Percentiles rank a stretch among this genome's conserved stretches.
These are phyloP conservation scores for Sporothrix sp. DNA, from an alignment of 2,329 filamentous ascomycete species.

Conservation along the genomic window DNA sequence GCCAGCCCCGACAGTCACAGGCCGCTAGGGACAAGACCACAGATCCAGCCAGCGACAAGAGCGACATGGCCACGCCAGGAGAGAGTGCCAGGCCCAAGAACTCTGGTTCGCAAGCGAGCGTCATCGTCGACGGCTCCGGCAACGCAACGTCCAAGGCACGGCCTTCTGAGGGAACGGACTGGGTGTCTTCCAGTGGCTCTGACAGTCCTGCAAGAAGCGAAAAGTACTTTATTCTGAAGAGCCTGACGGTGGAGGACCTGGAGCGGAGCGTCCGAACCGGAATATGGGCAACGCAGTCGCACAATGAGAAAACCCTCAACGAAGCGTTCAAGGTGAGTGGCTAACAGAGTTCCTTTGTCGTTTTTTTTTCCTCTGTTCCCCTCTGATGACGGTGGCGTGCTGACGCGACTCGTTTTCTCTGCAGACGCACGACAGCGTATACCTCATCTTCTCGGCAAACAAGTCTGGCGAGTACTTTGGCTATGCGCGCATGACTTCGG, in stretches of 20 bases:
- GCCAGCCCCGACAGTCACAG: too few species aligned
- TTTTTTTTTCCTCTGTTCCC: background rate
- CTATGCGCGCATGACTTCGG: conserved; percentile 81
- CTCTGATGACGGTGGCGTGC: too few species aligned
- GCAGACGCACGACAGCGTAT: conserved; percentile 72
- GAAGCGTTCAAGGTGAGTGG: conserved; percentile 64
- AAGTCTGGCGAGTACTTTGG: conserved; percentile 97
- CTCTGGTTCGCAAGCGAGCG: background rate
- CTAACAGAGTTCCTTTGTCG: background rate
- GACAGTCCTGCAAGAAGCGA: conserved; percentile 34
- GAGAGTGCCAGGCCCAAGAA: background rate
- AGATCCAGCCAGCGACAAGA: background rate
- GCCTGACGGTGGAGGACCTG: conserved; percentile 80
- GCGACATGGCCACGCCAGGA: too few species aligned
- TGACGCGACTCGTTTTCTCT: too few species aligned
- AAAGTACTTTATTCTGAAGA: conserved; percentile 88
- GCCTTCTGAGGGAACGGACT: too few species aligned
- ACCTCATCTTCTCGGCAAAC: conserved; percentile 90
- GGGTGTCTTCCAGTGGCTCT: background rate
- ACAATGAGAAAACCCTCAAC: conserved; percentile 81
- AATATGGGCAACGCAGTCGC: conserved; percentile 88
- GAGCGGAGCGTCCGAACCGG: conserved; percentile 80
- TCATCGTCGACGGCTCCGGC: conserved; percentile 12
- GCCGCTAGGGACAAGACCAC: background rate
- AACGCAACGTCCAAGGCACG: background rate